Evolutionary conservation across 2,329 filamentous ascomycete genomes (phyloP).

Genomic region (Colletotrichum sp.): DNA sequence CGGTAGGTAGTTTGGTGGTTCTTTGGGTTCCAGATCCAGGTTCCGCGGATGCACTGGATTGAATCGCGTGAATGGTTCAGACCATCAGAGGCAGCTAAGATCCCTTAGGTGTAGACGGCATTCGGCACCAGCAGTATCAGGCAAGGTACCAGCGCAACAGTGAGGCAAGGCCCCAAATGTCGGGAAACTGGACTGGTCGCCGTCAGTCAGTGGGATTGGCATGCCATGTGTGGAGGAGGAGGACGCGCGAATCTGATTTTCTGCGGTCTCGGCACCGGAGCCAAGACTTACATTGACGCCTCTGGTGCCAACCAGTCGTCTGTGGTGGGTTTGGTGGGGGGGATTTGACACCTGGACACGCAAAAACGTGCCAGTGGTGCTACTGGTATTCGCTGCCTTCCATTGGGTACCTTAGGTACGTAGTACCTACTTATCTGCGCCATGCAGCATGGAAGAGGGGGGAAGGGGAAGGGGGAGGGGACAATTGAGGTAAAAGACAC

Average conservation of each 20-base stretch:
- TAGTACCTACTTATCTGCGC: not conserved
- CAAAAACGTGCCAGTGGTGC: not conserved
- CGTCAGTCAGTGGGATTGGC: not conserved
- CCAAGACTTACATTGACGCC: not conserved
- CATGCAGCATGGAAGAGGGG: not conserved
- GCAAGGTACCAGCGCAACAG: not conserved
- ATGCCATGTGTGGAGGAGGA: conserved; percentile 1
- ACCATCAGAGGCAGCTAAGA: not conserved
- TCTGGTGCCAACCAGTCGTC: conserved; percentile 1
- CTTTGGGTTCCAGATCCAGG: not conserved
- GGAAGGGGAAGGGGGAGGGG: not conserved
- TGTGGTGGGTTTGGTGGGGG: not conserved
- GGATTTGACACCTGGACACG: not conserved
- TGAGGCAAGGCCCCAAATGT: not conserved
- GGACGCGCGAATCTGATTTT: not conserved
- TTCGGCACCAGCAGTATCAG: not conserved
- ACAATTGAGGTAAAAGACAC: not conserved
- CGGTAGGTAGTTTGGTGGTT: not conserved
- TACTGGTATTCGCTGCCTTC: not conserved
- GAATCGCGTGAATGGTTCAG: not conserved
- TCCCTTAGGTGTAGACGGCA: not conserved
- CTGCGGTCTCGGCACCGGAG: conserved; percentile 16
- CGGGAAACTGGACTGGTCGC: not conserved
- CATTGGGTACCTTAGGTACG: not conserved
- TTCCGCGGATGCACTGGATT: not conserved